Conservation (phyloP, 1,284 basidiomycete species). For the Cerioporus squamosus region DNA sequence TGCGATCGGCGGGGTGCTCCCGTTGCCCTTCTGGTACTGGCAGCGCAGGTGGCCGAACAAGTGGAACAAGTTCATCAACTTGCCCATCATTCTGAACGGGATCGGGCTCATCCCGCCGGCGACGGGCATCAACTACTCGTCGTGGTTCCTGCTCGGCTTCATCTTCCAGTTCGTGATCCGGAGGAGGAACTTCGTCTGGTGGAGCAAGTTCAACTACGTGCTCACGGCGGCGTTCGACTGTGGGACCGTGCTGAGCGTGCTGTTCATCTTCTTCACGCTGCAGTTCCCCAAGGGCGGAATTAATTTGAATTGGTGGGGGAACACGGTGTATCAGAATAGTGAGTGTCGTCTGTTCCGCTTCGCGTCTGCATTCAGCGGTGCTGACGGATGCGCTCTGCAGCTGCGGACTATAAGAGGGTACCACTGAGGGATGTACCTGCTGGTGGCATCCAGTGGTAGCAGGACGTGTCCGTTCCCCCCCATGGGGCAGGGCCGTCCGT, state of each 20-base stretch:
- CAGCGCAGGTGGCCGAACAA: slow-evolving; percentile 76
- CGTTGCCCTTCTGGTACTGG: slow-evolving; percentile 87
- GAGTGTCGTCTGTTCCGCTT: slow-evolving; percentile 28
- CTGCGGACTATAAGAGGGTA: slow-evolving; percentile 22
- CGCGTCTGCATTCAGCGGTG: neutral
- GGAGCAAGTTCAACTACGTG: slow-evolving; percentile 94
- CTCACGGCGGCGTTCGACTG: slow-evolving; percentile 82
- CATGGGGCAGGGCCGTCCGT: neutral
- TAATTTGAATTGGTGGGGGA: slow-evolving; percentile 87
- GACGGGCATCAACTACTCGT: slow-evolving; percentile 92
- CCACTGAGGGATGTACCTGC: slow-evolving; percentile 19
- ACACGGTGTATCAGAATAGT: slow-evolving; percentile 67
- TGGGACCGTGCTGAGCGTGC: slow-evolving; percentile 40
- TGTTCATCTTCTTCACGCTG: slow-evolving; percentile 89
- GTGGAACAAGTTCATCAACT: slow-evolving; percentile 80
- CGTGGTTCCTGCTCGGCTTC: slow-evolving; percentile 88
- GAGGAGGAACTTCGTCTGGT: slow-evolving; percentile 87
- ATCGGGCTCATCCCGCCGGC: slow-evolving; percentile 86
- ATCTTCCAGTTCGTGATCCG: slow-evolving; percentile 91
- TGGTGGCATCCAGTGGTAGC: slow-evolving; percentile 20
- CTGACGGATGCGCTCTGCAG: slow-evolving; percentile 7
- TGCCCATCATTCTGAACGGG: slow-evolving; percentile 85
- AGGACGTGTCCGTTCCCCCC: neutral
- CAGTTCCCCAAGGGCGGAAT: slow-evolving; percentile 75
- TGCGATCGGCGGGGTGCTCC: slow-evolving; percentile 78